phyloP scores from a whole-genome alignment of 1,284 basidiomycete species.

The Malassezia cuniculi region DNA sequence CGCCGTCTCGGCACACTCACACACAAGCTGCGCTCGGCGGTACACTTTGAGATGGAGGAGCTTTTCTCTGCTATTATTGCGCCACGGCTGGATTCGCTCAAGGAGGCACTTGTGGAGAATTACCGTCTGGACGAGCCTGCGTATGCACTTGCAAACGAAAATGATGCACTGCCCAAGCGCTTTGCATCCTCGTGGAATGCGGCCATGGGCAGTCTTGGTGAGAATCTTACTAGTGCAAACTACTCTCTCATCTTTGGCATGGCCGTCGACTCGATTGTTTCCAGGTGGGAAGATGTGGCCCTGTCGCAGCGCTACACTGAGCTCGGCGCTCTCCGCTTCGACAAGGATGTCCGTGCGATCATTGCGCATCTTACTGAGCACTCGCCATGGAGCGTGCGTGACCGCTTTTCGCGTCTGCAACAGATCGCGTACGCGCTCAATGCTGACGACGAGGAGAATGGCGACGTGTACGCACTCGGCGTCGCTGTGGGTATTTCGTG shows the following conservation, averaged over 20 bases:
- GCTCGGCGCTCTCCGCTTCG: constrained; percentile 91
- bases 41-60: constrained; percentile 71
- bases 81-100: constrained; percentile 65
- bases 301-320: too few relatives aligned
- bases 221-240: too few relatives aligned
- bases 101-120: constrained; percentile 76
- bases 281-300: too few relatives aligned
- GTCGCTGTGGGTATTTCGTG: constrained; percentile 25
- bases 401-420: constrained; percentile 79
- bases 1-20: not conserved
- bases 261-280: too few relatives aligned
- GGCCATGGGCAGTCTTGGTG: too few relatives aligned
- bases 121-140: constrained; percentile 72
- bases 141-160: constrained; percentile 68
- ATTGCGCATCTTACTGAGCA: constrained; percentile 70
- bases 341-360: constrained; percentile 76
- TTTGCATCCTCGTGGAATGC: constrained; percentile 73
- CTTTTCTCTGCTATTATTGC: constrained; percentile 83
- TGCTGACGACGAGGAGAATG: constrained; percentile 64
- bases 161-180: constrained; percentile 71
- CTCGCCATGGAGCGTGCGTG: constrained; percentile 65
- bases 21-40: constrained; percentile 6
- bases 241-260: constrained; percentile 80
- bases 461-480: constrained; percentile 28
- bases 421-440: constrained; percentile 87